Evolutionary conservation across 768 basidiomycete genomes (phyloP), one percentile per base, ranked within the genome.

Genomic region (Cyathus striatus): DNA sequence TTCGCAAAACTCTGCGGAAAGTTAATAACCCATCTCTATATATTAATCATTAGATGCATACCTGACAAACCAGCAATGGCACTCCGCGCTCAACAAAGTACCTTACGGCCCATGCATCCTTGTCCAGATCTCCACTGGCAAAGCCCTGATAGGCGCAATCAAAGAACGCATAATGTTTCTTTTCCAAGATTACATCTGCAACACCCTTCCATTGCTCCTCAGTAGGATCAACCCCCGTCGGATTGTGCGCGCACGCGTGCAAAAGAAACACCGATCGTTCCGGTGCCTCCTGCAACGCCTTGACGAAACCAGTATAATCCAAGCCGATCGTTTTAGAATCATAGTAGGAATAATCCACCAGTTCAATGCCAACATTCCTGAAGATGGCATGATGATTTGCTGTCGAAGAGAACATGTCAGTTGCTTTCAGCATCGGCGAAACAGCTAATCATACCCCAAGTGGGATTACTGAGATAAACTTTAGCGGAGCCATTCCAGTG

Each of bases 101-200:
- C 51, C 91, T 72, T 51, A 97, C 88, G 12, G 94, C 90, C 76
- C 83, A 86, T 5, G 92, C 93, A 59, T 99, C 96, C 52, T 80
- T 78, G 59, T 94, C 85, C 56, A 96, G 70, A 60, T 91, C 82
- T 1, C 94, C 94, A 52, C 88, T 91, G 14, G 93, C 94, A 62
- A 97, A 98, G 14, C 94, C 94, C 65, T 96, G 94, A 67, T 98
- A 98, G 2, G 94, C 94, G 59, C 86, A 87, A 67, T 98, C 94
- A 60, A 97, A 91, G 68, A 95, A 94, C 23, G 85, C 84, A 56
- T 81, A 95, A 61, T 94, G 93, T 12, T 76, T 72, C 64, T 83
- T 86, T 37, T 69, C 64, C 23, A 85, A 59, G 59, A 96, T 78
- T 42, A 83, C 65, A 26, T 84, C 74, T 27, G 87, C 86, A 53